Base-by-base conservation (phyloP, 2,329 filamentous ascomycete genomes). In the Trichophyton schoenleinii region DNA sequence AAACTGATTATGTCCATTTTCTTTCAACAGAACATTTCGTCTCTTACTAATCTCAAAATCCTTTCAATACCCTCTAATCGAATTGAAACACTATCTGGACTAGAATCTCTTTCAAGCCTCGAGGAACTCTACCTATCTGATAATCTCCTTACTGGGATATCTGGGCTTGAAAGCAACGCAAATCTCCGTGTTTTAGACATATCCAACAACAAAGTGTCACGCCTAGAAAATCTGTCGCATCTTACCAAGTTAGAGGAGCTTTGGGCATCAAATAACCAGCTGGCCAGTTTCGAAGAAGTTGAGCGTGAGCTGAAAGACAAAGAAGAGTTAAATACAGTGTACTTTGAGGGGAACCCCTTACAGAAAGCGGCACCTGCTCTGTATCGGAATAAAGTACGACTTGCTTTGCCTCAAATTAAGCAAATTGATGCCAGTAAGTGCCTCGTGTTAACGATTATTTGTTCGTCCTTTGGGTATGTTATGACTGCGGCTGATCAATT, bases 381-480 rank as follows among this genome's bases (percentile, higher is more conserved):
- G 64, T 99, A 99, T 75, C 81, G 94, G 69, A 97, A 96, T 76
- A 99, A 99, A 77, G 85, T 99, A 49, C 82, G 87, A 63, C 76
- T 99, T 72, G 88, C 91, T 38, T 74, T 99, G 73, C 94, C 94
- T 62, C 87, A 94, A 73, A 78, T 99, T 59, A 83, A 83, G 71
- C 91, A 99, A 78, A 96, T 99, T 72, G 94, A 99, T 83, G 94
- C 94, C 63, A 95, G 92, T 96, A 80, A 84, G 91, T 89, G 55
- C 9, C 18, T 8, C 58, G 15, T 53, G 7, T 53, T 11, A 28
- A 20, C 55, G 18, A 7, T 13, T 13, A 20, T 11, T 7, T 20
- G 20, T 20, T 25, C 22, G 11, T 53, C 13, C 22, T 13, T 31
- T 34, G 22, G 28, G 22, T 53, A 20, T 31, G 22, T n/a, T 31